Percentiles rank a stretch among this genome's conserved stretches.
Conservation (phyloP, 257 asterid species). For the Cordia subcordata region DNA sequence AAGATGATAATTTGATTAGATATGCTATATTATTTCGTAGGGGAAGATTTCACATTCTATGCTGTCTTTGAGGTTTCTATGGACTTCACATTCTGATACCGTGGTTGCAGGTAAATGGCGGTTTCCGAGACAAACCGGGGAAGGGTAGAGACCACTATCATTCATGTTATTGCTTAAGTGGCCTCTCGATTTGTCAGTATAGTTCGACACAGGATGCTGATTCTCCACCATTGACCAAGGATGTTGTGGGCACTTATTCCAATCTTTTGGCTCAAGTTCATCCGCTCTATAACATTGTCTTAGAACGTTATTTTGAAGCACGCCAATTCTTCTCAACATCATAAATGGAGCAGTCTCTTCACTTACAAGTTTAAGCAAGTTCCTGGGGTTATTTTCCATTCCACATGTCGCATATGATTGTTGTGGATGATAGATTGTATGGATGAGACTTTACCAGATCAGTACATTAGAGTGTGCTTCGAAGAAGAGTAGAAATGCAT, state of each 20-base stretch:
- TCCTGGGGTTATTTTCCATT: background rate
- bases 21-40: too few relatives aligned
- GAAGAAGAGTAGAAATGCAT: too few relatives aligned
- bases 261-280: slow-evolving; percentile 75
- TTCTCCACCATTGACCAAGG: slow-evolving; percentile 60
- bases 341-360: background rate
- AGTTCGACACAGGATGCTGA: slow-evolving; percentile 32
- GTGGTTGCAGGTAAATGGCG: slow-evolving; percentile 69
- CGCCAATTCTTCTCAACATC: slow-evolving; percentile 37
- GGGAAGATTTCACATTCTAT: background rate
- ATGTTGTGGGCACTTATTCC: slow-evolving; percentile 73
- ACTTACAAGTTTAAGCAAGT: background rate
- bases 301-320: slow-evolving; percentile 71
- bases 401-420: too few relatives aligned
- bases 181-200: slow-evolving; percentile 74
- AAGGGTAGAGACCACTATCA: slow-evolving; percentile 88
- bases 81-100: slow-evolving; percentile 8
- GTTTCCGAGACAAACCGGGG: slow-evolving; percentile 94
- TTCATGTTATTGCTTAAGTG: slow-evolving; percentile 91
- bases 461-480: too few relatives aligned
- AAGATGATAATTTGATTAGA: too few relatives aligned
- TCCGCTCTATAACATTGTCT: slow-evolving; percentile 62
- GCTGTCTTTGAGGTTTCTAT: background rate
- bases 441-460: too few relatives aligned
- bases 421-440: too few relatives aligned